These are phyloP conservation scores for Pythium plurisporium DNA, from an alignment of 352 stramenopile genomes.

Conservation along the genomic window DNA sequence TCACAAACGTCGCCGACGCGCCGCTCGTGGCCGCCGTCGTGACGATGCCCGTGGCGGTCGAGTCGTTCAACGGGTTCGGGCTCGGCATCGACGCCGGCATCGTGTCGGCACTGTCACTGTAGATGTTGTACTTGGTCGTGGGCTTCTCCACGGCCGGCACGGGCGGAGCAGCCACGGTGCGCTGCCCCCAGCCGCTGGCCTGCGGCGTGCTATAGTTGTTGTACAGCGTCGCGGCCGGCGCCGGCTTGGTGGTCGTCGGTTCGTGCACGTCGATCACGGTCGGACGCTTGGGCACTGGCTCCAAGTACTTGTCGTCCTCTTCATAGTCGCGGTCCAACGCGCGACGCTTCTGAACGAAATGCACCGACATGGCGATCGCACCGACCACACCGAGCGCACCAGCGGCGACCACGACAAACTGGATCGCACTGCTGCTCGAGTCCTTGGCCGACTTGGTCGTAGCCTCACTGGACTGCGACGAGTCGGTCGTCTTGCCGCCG, in stretches of 20 bases:
- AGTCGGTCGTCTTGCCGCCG: background rate
- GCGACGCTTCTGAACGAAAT: constrained; percentile 8
- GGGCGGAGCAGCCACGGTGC: no score
- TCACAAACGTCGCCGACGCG: constrained; percentile 1
- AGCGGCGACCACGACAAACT: constrained; percentile 8
- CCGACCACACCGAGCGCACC: constrained; percentile 11
- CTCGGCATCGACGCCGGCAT: background rate
- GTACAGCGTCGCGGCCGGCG: background rate
- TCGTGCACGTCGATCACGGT: constrained; percentile 1
- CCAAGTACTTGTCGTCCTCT: constrained; percentile 18
- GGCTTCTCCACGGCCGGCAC: no score
- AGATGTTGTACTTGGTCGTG: background rate
- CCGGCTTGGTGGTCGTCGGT: constrained; percentile 1
- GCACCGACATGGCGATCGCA: constrained; percentile 8
- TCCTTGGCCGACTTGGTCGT: background rate
- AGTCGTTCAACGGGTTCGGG: background rate
- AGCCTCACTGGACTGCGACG: background rate
- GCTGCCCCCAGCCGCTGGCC: background rate
- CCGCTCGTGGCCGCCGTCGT: constrained; percentile 2
- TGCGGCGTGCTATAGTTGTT: constrained; percentile 14
- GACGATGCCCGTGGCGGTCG: no score
- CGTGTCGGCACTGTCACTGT: background rate
- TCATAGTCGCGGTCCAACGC: constrained; percentile 7
- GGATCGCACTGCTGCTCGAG: background rate
- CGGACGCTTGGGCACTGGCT: constrained; percentile 3